Evolutionary conservation across 2,329 filamentous ascomycete genomes (phyloP), one percentile per base, ranked within the genome.

Genomic region (Cladophialophora immunda): DNA sequence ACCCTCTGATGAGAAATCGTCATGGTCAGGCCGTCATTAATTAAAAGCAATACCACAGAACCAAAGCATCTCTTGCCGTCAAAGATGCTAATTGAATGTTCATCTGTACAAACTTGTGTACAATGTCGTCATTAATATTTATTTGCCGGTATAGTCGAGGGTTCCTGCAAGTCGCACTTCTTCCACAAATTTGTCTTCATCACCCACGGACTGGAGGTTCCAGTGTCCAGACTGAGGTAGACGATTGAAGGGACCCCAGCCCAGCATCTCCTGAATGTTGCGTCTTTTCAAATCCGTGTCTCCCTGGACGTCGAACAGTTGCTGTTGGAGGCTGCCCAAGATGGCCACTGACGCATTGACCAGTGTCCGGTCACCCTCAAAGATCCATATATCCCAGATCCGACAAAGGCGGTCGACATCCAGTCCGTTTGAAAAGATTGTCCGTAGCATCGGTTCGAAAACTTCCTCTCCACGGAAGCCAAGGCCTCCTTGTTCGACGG

Each of bases 311-410:
- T 76, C 76, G 58, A 81, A 78, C 0, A 83, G 65, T 65, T 82
- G 81, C 2, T 76, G 58, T 68, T 82, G 79, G 13, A 83, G 74
- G 64, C 78, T 77, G 25, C 81, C 80, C 4, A 83, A 71, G 30
- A 81, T 69, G 2, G 81, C 81, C 38, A 82, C 79, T 2, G 80
- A 81, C 2, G 81, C 76, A 30, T 79, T 80, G 57, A 83, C 80
- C 66, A 83, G 75, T 53, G 81, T 78, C 25, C 80, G 78, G 68
- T 89, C 87, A 32, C 86, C 86, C 74, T 89, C 87, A 64, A 89
- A 86, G 1, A 85, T 83, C 76, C 85, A 87, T 59, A 88, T 83
- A 72, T 89, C 87, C 86, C 86, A 88, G 22, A 89, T 78, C 2
- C 87, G 79, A 56, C 82, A 83, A 11, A 85, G 80, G 36, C 83